These are phyloP conservation scores for Amanita pseudoporphyria DNA, from an alignment of 768 basidiomycete species.

Conservation along the genomic window DNA sequence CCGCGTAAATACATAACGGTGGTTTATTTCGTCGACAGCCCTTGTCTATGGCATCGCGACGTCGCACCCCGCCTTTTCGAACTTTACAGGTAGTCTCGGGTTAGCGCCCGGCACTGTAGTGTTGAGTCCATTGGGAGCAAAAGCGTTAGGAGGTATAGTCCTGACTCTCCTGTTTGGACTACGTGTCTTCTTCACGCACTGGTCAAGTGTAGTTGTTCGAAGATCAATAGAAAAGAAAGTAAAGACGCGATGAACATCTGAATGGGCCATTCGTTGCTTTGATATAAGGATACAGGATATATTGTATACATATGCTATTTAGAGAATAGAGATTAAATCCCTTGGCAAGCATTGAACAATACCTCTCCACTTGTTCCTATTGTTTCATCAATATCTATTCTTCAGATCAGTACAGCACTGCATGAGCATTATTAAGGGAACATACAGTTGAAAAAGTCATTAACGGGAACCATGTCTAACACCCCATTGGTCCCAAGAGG, in stretches of 20 bases:
- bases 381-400: background rate
- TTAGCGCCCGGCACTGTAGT: constrained; percentile 10
- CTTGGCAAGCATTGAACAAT: constrained; percentile 2
- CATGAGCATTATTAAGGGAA: background rate
- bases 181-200: constrained; percentile 21
- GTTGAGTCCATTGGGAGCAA: constrained; percentile 20
- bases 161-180: constrained; percentile 26
- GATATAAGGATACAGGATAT: background rate
- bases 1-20: too few species aligned
- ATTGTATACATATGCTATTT: background rate
- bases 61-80: constrained; percentile 21
- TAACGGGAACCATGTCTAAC: constrained; percentile 34
- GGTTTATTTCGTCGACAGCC: constrained; percentile 13
- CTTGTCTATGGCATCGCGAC: constrained; percentile 22
- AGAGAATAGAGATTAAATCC: too few species aligned
- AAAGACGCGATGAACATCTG: background rate
- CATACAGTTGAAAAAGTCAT: constrained; percentile 32
- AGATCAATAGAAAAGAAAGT: background rate
- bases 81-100: constrained; percentile 12
- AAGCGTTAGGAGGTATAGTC: constrained; percentile 22
- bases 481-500: constrained; percentile 25
- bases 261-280: background rate
- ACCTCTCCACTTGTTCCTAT: background rate
- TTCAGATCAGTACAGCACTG: background rate
- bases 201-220: constrained; percentile 7